These are phyloP conservation scores for Lipomyces orientalis DNA, from an alignment of 805 yeast species.

Conservation along the genomic window DNA sequence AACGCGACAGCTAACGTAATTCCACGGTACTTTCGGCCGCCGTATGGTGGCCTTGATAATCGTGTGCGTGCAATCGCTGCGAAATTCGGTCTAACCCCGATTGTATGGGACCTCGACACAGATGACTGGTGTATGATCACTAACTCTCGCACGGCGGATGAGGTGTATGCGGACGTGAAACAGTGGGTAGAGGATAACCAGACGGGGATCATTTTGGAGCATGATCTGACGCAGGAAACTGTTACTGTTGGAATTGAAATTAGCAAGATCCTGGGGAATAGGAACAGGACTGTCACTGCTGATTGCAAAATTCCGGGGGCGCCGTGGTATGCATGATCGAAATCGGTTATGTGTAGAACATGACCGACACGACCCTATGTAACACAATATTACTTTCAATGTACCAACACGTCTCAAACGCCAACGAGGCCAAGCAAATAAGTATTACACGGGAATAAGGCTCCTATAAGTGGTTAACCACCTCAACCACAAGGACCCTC, in stretches of 20 bases:
- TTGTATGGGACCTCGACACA: constrained; percentile 89
- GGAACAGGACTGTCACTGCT: constrained; percentile 23
- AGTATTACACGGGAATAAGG: too few species aligned
- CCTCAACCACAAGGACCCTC: too few species aligned
- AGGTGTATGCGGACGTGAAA: constrained; percentile 61
- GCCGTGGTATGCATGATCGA: constrained; percentile 21
- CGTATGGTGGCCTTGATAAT: constrained; percentile 92
- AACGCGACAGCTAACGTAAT: constrained; percentile 87
- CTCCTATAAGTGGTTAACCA: too few species aligned
- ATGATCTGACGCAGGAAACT: constrained; percentile 72
- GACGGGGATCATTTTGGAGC: constrained; percentile 80
- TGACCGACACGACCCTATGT: neutral
- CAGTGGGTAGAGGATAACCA: constrained; percentile 53
- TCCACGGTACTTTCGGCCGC: constrained; percentile 95
- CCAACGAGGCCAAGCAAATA: too few species aligned
- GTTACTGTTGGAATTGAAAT: constrained; percentile 72
- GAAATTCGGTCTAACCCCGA: constrained; percentile 86
- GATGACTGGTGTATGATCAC: constrained; percentile 83
- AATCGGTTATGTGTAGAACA: too few species aligned
- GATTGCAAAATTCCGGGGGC: constrained; percentile 17
- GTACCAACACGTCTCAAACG: too few species aligned
- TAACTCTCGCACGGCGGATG: constrained; percentile 54
- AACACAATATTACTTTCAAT: neutral
- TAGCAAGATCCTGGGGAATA: constrained; percentile 57
- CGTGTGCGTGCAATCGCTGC: constrained; percentile 79